These are phyloP conservation scores for Clarireedia hainanense DNA, from an alignment of 2,329 filamentous ascomycete species.

Conservation along the genomic window DNA sequence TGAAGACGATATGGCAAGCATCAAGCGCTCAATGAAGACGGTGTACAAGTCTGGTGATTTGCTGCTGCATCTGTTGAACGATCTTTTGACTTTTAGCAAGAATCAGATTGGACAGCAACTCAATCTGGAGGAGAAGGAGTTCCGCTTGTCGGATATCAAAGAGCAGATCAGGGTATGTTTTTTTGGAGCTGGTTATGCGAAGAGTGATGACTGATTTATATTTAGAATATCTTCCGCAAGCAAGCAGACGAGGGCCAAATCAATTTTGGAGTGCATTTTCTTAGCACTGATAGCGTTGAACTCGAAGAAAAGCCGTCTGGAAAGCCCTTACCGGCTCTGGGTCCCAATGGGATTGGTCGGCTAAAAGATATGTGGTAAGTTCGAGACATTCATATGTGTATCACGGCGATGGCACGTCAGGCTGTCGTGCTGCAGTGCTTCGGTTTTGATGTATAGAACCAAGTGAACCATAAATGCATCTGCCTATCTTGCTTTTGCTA, in stretches of 20 bases:
- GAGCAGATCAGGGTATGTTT: conserved; percentile 51
- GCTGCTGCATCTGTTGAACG: conserved; percentile 76
- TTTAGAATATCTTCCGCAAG: conserved; percentile 76
- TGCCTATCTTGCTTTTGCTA: not conserved
- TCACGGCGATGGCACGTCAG: not conserved
- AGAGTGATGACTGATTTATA: not conserved
- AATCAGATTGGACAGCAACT: conserved; percentile 87
- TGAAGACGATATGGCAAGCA: conserved; percentile 68
- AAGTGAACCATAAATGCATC: too few relatives aligned
- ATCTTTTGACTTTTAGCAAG: conserved; percentile 87
- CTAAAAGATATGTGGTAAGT: conserved; percentile 64
- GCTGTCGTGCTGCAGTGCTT: too few relatives aligned
- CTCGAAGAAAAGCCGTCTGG: conserved; percentile 12
- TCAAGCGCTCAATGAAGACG: conserved; percentile 78
- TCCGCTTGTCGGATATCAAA: conserved; percentile 73
- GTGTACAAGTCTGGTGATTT: conserved; percentile 86
- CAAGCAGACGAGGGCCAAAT: conserved; percentile 77
- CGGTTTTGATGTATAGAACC: too few relatives aligned
- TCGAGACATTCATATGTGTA: conserved; percentile 9
- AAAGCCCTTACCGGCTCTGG: conserved; percentile 46
- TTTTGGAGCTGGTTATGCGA: not conserved
- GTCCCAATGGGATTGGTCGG: conserved; percentile 57
- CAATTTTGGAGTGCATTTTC: conserved; percentile 62
- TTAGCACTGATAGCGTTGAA: conserved; percentile 40
- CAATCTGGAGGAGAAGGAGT: conserved; percentile 76